Percentiles rank a stretch among this genome's conserved stretches.
Conservation (phyloP, 1,139 yeast genomes). For the Yamadazyma sp. region DNA sequence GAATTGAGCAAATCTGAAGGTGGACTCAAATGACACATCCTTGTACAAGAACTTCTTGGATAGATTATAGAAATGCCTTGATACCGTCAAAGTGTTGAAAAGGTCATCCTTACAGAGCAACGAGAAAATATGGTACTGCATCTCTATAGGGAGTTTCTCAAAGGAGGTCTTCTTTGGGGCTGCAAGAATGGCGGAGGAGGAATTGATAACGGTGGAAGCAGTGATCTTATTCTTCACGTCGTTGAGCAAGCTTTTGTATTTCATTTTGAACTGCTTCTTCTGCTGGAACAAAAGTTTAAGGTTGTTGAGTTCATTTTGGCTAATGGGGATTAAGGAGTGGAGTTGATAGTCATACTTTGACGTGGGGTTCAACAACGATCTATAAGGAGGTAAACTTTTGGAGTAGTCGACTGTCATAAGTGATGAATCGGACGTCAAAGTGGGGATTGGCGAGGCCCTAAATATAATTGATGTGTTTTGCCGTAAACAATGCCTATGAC, state of each 20-base stretch:
- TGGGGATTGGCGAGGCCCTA: background rate
- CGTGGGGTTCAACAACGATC: slow-evolving; percentile 43
- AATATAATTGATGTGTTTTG: background rate
- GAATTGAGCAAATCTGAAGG: slow-evolving; percentile 77
- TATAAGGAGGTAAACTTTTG: slow-evolving; percentile 43
- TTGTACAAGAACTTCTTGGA: slow-evolving; percentile 56
- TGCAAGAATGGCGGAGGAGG: background rate
- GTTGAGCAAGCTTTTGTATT: slow-evolving; percentile 40
- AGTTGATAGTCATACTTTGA: slow-evolving; percentile 45
- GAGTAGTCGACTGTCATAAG: slow-evolving; percentile 26
- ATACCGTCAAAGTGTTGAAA: slow-evolving; percentile 47
- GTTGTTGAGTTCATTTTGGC: slow-evolving; percentile 29
- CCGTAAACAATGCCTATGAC: background rate
- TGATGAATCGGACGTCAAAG: background rate
- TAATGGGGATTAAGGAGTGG: slow-evolving; percentile 39
- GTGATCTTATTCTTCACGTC: slow-evolving; percentile 38
- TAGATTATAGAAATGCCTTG: slow-evolving; percentile 48
- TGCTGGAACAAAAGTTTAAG: slow-evolving; percentile 11
- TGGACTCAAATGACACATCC: slow-evolving; percentile 57
- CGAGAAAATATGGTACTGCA: slow-evolving; percentile 32
- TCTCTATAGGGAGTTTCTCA: slow-evolving; percentile 31
- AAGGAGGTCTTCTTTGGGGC: slow-evolving; percentile 13
- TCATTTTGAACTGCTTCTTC: slow-evolving; percentile 33
- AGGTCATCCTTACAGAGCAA: slow-evolving; percentile 29
- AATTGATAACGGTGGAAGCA: background rate